Evolutionary conservation across 495 filamentous ascomycete genomes (phyloP).

Genomic region (Aspergillus campestris): DNA sequence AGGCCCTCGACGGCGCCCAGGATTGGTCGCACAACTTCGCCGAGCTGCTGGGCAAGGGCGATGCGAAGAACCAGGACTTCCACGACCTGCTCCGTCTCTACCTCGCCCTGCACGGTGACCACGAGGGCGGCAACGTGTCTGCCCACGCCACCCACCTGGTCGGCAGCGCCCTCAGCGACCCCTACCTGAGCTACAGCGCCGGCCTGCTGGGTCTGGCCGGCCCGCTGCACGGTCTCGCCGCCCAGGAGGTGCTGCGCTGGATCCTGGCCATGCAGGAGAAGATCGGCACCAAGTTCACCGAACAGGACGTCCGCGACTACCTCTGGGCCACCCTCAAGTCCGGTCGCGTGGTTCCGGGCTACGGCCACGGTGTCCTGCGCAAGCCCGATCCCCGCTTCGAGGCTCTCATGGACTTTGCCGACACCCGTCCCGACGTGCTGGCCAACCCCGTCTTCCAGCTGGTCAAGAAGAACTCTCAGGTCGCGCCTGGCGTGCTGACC

Average conservation of each 20-base stretch:
- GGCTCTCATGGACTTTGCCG: slow-evolving; percentile 92
- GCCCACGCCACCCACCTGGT: slow-evolving; percentile 97
- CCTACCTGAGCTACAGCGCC: slow-evolving; percentile 92
- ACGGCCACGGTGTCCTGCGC: slow-evolving; percentile 95
- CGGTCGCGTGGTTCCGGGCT: slow-evolving; percentile 90
- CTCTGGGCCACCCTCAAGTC: slow-evolving; percentile 90
- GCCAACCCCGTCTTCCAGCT: slow-evolving; percentile 86
- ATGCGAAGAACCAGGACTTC: slow-evolving; percentile 80
- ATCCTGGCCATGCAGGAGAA: slow-evolving; percentile 87
- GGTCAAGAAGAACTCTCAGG: slow-evolving; percentile 74
- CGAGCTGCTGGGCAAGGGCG: slow-evolving; percentile 87
- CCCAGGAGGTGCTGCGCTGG: slow-evolving; percentile 95
- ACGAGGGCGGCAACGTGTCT: slow-evolving; percentile 96
- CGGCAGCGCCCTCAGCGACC: slow-evolving; percentile 89
- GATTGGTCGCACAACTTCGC: slow-evolving; percentile 99
- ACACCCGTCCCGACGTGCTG: slow-evolving; percentile 72
- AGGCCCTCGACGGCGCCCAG: slow-evolving; percentile 48
- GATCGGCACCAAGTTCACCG: slow-evolving; percentile 71
- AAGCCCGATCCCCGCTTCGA: slow-evolving; percentile 96
- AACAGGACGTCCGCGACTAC: slow-evolving; percentile 73
- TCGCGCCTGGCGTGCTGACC: slow-evolving; percentile 77
- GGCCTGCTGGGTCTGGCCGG: slow-evolving; percentile 93
- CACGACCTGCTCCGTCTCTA: slow-evolving; percentile 91
- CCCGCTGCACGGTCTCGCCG: slow-evolving; percentile 89
- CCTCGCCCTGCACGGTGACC: slow-evolving; percentile 92